Base-by-base conservation (phyloP, 257 asterid genomes). In the Striga asiatica region DNA sequence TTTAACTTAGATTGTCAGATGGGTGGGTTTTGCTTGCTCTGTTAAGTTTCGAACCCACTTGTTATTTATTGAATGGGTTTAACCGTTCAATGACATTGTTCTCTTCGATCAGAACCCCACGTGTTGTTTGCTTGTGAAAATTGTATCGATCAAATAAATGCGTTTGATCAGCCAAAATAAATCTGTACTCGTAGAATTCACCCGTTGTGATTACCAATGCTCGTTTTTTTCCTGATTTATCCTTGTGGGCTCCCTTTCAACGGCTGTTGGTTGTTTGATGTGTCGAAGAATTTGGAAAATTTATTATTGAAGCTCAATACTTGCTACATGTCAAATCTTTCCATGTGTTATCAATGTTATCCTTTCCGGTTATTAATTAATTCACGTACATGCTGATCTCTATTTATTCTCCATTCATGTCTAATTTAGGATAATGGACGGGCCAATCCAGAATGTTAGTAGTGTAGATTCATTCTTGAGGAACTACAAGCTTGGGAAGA, bases 401-500 rank as follows among this genome's bases (percentile, higher is more conserved):
- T n/a, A n/a, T n/a, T n/a, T n/a, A n/a, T n/a, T n/a, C n/a, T n/a
- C n/a, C n/a, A n/a, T n/a, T n/a, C n/a, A n/a, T n/a, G n/a, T n/a
- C n/a, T n/a, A n/a, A n/a, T n/a, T n/a, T 54, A 81, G 89, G 77
- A 72, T 48, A 45, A 88, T 88, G 97, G 97, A 88, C 54, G 85
- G 86, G 46, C 60, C 93, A 34, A 50, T 49, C 62, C 93, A 76
- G 64, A 82, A 69, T 8, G 71, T 69, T 47, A 71, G 80, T 56
- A 79, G 83, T 20, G 85, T 77, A 62, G 95, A 84, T 66, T 66
- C 85, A 12, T 84, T 79, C 62, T 64, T 88, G 54, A 67, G 86
- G 55, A 80, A 82, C 86, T 88, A 88, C 57, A 88, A 88, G 78
- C 94, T 88, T 11, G 95, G 95, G 66, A 84, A 88, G 71, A 88